Conservation (phyloP, 2,329 filamentous ascomycete genomes). For the Fusarium sp. region DNA sequence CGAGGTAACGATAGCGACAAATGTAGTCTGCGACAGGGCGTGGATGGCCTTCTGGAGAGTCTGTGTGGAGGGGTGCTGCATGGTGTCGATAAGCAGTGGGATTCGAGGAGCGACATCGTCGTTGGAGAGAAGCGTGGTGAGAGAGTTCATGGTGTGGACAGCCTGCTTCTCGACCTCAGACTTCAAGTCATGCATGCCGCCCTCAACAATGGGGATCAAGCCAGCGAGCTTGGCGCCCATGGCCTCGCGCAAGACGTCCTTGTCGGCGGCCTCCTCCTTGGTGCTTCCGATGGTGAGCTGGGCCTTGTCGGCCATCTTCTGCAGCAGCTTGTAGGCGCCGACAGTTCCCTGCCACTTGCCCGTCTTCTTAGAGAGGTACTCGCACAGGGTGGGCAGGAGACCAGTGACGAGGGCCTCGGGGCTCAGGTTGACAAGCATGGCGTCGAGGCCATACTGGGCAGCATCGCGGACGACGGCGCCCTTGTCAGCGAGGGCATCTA, state of each 20-base stretch:
- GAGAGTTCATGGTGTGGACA: conserved; percentile 90
- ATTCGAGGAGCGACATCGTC: conserved; percentile 96
- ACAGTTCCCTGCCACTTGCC: conserved; percentile 99
- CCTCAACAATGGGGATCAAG: conserved; percentile 92
- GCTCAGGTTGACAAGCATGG: conserved; percentile 84
- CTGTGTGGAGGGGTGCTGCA: conserved; percentile 92
- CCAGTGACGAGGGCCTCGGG: conserved; percentile 88
- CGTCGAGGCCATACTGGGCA: conserved; percentile 94
- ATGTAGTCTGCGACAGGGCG: conserved; percentile 97
- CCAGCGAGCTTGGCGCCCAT: conserved; percentile 91
- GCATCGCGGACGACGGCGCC: conserved; percentile 89
- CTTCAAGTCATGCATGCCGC: conserved; percentile 97
- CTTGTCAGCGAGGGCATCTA: conserved; percentile 94
- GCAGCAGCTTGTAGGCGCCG: conserved; percentile 86
- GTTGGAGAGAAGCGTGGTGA: conserved; percentile 93
- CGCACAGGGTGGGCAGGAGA: conserved; percentile 81
- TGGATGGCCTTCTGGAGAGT: conserved; percentile 96
- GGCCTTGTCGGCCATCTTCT: conserved; percentile 95
- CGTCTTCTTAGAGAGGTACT: conserved; percentile 85
- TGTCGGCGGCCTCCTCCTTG: conserved; percentile 87
- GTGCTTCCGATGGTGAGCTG: conserved; percentile 84
- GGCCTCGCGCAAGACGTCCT: conserved; percentile 89
- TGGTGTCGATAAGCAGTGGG: conserved; percentile 91
- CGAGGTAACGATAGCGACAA: conserved; percentile 95
- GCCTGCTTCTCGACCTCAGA: conserved; percentile 89